Conservation (phyloP, 192 early-diverging fungal genomes). For the Gigaspora rosea region DNA sequence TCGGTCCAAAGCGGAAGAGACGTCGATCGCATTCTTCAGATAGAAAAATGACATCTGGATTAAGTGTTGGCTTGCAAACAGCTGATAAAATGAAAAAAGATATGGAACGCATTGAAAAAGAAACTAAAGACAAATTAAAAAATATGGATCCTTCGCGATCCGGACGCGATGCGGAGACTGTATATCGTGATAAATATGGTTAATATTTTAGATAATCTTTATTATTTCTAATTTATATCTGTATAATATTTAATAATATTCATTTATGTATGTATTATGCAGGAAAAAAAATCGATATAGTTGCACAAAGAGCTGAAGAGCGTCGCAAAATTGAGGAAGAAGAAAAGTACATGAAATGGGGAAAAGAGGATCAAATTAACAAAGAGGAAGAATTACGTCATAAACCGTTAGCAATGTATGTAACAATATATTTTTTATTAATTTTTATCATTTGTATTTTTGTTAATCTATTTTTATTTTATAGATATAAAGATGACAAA, state of each 20-base stretch:
- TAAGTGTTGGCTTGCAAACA: slow-evolving; percentile 37
- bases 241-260: neutral
- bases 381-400: slow-evolving; percentile 43
- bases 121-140: slow-evolving; percentile 22
- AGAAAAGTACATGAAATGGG: slow-evolving; percentile 60
- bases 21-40: neutral
- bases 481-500: slow-evolving; percentile 60
- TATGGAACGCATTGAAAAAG: slow-evolving; percentile 23
- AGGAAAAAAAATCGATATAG: slow-evolving; percentile 51
- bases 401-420: slow-evolving; percentile 59
- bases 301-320: slow-evolving; percentile 42
- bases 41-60: slow-evolving; percentile 32
- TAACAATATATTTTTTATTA: neutral
- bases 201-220: neutral
- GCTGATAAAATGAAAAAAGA: slow-evolving; percentile 33
- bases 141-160: slow-evolving; percentile 28
- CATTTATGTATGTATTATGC: slow-evolving; percentile 17
- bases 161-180: slow-evolving; percentile 42
- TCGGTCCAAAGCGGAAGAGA: neutral
- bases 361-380: slow-evolving; percentile 47
- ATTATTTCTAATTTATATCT: neutral
- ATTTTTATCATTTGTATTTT: neutral
- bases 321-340: slow-evolving; percentile 50
- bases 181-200: slow-evolving; percentile 47
- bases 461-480: neutral